These are phyloP conservation scores for Candida glaebosa DNA, from an alignment of 805 yeast species.

Conservation along the genomic window DNA sequence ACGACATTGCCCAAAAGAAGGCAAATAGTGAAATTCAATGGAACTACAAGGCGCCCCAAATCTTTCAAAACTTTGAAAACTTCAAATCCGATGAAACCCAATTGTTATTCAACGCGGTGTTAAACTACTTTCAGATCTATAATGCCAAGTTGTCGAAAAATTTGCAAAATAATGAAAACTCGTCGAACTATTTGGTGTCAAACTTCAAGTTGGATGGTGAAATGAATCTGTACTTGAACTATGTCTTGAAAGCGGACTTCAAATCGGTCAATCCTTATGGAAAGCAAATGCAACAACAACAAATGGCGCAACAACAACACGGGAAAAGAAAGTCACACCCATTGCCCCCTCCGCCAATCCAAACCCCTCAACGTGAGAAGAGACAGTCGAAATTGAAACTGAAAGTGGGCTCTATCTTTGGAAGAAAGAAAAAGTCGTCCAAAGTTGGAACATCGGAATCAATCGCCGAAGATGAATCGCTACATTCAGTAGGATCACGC, in stretches of 20 bases:
- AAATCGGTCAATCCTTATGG: constrained; percentile 8
- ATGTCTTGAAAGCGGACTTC: constrained; percentile 25
- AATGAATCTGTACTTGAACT: constrained; percentile 35
- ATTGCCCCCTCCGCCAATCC: constrained; percentile 4
- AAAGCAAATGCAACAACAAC: constrained; percentile 3
- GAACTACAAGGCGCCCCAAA: constrained; percentile 75
- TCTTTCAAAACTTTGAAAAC: constrained; percentile 70
- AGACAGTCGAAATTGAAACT: constrained; percentile 52
- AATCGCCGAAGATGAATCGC: constrained; percentile 33
- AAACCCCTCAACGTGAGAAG: constrained; percentile 12
- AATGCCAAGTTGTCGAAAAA: constrained; percentile 21
- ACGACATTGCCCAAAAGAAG: constrained; percentile 15
- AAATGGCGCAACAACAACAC: constrained; percentile 7
- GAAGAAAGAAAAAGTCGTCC: constrained; percentile 48
- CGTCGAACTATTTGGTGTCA: constrained; percentile 60
- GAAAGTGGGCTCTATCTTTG: constrained; percentile 72
- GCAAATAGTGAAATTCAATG: constrained; percentile 53
- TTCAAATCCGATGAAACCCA: constrained; percentile 62
- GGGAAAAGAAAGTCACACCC: neutral
- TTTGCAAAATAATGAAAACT: constrained; percentile 49
- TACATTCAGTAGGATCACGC: constrained; percentile 13
- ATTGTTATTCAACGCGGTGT: constrained; percentile 56
- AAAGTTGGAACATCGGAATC: constrained; percentile 16
- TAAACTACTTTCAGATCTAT: constrained; percentile 51
- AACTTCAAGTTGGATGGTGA: constrained; percentile 36